Base-by-base conservation (phyloP, 169 alveolate genomes). In the Eimeria praecox region DNA sequence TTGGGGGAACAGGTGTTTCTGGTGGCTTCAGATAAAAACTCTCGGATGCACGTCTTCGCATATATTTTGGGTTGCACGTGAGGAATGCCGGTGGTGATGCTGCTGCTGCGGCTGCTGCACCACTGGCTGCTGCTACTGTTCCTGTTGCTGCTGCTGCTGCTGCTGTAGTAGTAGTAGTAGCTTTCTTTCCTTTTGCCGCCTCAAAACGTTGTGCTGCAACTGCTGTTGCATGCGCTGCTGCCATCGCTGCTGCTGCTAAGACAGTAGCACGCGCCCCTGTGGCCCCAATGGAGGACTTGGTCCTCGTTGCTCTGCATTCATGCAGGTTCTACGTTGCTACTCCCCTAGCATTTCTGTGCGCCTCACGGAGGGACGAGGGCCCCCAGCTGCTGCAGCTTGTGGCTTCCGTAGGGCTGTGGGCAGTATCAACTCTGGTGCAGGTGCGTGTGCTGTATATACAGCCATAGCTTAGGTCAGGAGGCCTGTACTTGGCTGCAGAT, bases 41-140 rank as follows among this genome's bases (percentile, higher is more conserved):
- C 92, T 16, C 92, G 92, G 8, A 86, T 86, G 92, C 92, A 86
- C 38, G 33, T 54, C 46, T 52, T 54, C 27, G 75, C 92, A 1
- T 86, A 86, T 30, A 30, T 86, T 16, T 86, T 86, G 54, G 92
- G 92, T n/a, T 86, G 92, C 92, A 86, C 92, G 92, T 86, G 78
- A 86, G 92, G 62, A 38, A n/a, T 33, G 75, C 71, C n/a, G 33
- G 24, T 42, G 86, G 38, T 42, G 20, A 14, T 75, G 59, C 92
- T 38, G 42, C 62, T 59, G 78, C 92, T 86, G 42, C 49, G 3
- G 10, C 66, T 6, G 69, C 35, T 52, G 42, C 52, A 33, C 75
- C 52, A 22, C 71, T 9, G 33, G 2, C 24, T 24, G 75, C 75
- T 6, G 49, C 75, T 83, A 52, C 75, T 83, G 30, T 30, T 83